Base-by-base conservation (phyloP, 345 rosid species). In the Brassica carinata region DNA sequence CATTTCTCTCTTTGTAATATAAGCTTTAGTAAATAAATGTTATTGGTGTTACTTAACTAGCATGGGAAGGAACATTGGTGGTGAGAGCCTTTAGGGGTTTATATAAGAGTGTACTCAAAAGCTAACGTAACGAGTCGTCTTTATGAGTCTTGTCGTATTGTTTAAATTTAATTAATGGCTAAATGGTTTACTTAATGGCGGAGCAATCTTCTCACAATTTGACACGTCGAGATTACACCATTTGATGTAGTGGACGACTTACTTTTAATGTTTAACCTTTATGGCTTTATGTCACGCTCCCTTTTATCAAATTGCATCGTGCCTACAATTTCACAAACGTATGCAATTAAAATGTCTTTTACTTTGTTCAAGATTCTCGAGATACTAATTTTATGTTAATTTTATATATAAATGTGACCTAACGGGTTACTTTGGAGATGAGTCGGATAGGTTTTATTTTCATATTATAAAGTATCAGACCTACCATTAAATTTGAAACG, bases 1-100 rank as follows among this genome's bases (percentile, higher is more conserved):
- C 97, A 88, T 88, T 8, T 48, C 73, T 26, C 70, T n/a, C 63
- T 71, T 77, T 80, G 17, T 8, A 43, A 64, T 13, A 19, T 8
- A 77, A 45, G 13, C 36, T 61, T 71, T 8, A 31, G 5, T 38
- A 3, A 30, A 57, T 17, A 8, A 13, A 9, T 34, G 30, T 7
- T 29, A 57, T 33, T 3, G 38, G 57, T 74, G 58, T 69, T 63
- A 59, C n/a, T 36, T 34, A 75, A 30, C 66, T 6, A 38, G 53
- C 67, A 75, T 75, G 83, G 67, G 75, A 53, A 80, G 62, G 83
- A 81, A 65, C 76, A 64, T 57, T 75, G 76, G 53, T 64, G 53
- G 64, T 75, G 48, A 70, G 80, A 55, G 58, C 14, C n/a, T 30
- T 64, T 1, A 13, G 1, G 72, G 79, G 64, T 70, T 75, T 81